Evolutionary conservation across 176 grass and related monocot species (phyloP).

Genomic region (Oryza glumipatula): DNA sequence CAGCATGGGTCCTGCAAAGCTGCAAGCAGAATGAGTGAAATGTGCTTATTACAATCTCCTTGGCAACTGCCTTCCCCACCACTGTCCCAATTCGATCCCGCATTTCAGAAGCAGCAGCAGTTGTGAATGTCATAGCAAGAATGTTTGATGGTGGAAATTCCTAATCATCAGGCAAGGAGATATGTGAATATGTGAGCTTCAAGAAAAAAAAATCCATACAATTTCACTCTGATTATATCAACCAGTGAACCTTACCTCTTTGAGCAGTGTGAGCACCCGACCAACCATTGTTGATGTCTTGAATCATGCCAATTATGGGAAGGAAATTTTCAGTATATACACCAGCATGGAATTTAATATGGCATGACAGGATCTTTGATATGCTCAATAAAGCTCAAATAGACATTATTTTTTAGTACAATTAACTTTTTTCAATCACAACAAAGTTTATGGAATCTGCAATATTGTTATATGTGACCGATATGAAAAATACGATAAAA

Average conservation of each 20-base stretch:
- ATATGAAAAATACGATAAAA: slow-evolving; percentile 18
- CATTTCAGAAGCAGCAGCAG: slow-evolving; percentile 89
- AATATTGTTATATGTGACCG: background rate
- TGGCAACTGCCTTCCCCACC: slow-evolving; percentile 81
- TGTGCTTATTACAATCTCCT: slow-evolving; percentile 86
- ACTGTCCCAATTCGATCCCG: slow-evolving; percentile 78
- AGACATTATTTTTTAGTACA: background rate
- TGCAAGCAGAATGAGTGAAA: slow-evolving; percentile 98
- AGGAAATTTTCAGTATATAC: slow-evolving; percentile 13
- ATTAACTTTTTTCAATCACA: slow-evolving; percentile 3
- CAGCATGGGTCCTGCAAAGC: slow-evolving; percentile 86
- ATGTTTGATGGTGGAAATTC: slow-evolving; percentile 74
- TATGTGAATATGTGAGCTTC: slow-evolving; percentile 32
- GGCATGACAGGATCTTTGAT: slow-evolving; percentile 9
- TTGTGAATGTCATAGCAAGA: slow-evolving; percentile 98
- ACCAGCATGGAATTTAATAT: slow-evolving; percentile 20
- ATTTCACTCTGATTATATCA: slow-evolving; percentile 25
- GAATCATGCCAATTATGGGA: slow-evolving; percentile 35
- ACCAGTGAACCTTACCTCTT: slow-evolving; percentile 68
- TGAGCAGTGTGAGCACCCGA: slow-evolving; percentile 83
- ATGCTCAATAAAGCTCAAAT: slow-evolving; percentile 1
- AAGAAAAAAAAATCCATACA: slow-evolving; percentile 17
- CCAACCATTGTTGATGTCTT: slow-evolving; percentile 98
- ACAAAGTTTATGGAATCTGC: slow-evolving; percentile 8
- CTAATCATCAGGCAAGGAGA: slow-evolving; percentile 44